Conservation (phyloP, 805 yeast genomes). For the Blastobotrys attinorum region DNA sequence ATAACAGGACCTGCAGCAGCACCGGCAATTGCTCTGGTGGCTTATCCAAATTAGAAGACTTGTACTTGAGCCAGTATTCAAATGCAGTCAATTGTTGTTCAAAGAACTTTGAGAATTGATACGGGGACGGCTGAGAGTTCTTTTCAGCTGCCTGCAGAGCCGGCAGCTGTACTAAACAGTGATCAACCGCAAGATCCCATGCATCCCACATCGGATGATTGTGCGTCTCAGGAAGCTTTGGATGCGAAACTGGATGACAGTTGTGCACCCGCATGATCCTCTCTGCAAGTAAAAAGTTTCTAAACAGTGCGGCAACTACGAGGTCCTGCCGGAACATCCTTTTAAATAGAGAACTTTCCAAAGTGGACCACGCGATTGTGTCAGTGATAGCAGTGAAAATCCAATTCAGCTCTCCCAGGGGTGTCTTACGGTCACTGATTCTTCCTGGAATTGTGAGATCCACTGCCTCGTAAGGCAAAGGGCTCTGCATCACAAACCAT, state of each 20-base stretch:
- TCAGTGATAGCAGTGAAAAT: constrained; percentile 97
- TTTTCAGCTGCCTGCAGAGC: constrained; percentile 28
- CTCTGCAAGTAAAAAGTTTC: constrained; percentile 87
- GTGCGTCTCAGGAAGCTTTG: constrained; percentile 77
- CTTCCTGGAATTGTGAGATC: constrained; percentile 78
- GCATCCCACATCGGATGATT: constrained; percentile 95
- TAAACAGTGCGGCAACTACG: constrained; percentile 91
- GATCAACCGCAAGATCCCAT: constrained; percentile 96
- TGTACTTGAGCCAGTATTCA: constrained; percentile 87
- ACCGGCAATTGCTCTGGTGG: constrained; percentile 96
- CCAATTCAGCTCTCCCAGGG: constrained; percentile 94
- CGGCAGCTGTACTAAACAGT: constrained; percentile 56
- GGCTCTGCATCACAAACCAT: constrained; percentile 76
- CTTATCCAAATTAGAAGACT: constrained; percentile 66
- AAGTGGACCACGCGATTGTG: constrained; percentile 93
- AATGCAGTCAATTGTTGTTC: constrained; percentile 95
- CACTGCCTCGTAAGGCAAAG: constrained; percentile 24
- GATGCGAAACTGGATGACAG: constrained; percentile 92
- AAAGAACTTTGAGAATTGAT: constrained; percentile 88
- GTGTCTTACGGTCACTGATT: constrained; percentile 86
- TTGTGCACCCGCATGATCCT: constrained; percentile 89
- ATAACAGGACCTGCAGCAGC: constrained; percentile 81
- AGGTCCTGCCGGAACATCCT: constrained; percentile 88
- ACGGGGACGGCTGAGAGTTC: constrained; percentile 37
- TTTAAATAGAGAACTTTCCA: constrained; percentile 82